Conservation (phyloP, 2,329 filamentous ascomycete genomes). For the Camillea tinctor region DNA sequence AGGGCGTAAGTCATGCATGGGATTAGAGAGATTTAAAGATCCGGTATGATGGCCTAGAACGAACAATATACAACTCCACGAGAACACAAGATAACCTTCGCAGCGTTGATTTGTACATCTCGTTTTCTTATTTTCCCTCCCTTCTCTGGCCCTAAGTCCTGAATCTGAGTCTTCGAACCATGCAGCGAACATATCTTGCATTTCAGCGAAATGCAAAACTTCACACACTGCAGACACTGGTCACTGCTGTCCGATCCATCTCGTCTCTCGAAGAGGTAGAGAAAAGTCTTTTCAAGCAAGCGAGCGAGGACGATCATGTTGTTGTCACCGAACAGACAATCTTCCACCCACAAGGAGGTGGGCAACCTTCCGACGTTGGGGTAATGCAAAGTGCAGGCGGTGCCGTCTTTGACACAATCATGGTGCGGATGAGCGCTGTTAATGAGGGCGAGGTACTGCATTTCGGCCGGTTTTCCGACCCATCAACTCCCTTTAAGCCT, state of each 20-base stretch:
- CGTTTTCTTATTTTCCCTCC: background rate
- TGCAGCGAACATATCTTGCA: conserved; percentile 42
- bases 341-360: conserved; percentile 74
- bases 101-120: background rate
- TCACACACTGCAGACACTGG: conserved; percentile 27
- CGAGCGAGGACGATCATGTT: conserved; percentile 50
- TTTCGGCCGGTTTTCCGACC: conserved; percentile 54
- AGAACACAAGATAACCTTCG: background rate
- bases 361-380: conserved; percentile 69
- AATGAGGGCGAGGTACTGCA: conserved; percentile 60
- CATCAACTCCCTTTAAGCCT: conserved; percentile 33
- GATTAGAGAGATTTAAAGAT: background rate
- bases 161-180: conserved; percentile 9
- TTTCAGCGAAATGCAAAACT: conserved; percentile 36
- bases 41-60: background rate
- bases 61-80: background rate
- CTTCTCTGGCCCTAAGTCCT: background rate
- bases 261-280: conserved; percentile 49
- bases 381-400: conserved; percentile 42
- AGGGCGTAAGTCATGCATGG: background rate
- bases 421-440: conserved; percentile 55
- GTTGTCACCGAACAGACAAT: conserved; percentile 65
- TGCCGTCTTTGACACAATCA: conserved; percentile 49
- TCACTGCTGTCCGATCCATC: conserved; percentile 47
- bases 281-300: conserved; percentile 58